A percentile compares a stretch with the other conserved stretches of the same genome.
Conservation (phyloP, 2,329 filamentous ascomycete genomes). For the Colletotrichum phormii region DNA sequence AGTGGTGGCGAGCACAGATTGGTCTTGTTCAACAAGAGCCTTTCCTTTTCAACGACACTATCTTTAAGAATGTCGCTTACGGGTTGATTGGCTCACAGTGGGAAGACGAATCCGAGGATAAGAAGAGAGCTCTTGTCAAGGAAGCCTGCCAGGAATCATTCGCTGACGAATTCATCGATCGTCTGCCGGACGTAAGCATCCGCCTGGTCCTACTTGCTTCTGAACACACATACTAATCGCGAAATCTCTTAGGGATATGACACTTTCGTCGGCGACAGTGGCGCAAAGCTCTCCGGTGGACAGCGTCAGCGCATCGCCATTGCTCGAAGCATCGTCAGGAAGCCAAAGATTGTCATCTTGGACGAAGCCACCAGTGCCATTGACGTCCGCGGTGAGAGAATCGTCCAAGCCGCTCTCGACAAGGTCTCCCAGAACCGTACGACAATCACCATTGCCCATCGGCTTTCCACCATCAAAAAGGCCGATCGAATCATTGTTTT, state of each 20-base stretch:
- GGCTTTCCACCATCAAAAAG: slow-evolving; percentile 79
- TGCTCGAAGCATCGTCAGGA: slow-evolving; percentile 78
- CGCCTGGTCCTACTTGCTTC: background rate
- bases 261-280: slow-evolving; percentile 67
- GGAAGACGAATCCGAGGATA: slow-evolving; percentile 64
- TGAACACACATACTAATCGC: background rate
- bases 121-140: slow-evolving; percentile 69
- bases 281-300: slow-evolving; percentile 84
- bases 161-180: slow-evolving; percentile 76
- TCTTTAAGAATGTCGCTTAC: slow-evolving; percentile 71
- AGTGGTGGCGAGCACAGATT: slow-evolving; percentile 72
- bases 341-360: slow-evolving; percentile 78
- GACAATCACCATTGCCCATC: slow-evolving; percentile 80
- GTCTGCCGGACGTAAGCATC: slow-evolving; percentile 64
- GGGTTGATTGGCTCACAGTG: slow-evolving; percentile 66
- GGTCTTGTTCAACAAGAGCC: slow-evolving; percentile 77
- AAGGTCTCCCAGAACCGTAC: slow-evolving; percentile 72
- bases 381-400: slow-evolving; percentile 64
- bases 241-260: slow-evolving; percentile 68
- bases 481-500: slow-evolving; percentile 85
- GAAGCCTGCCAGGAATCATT: slow-evolving; percentile 76
- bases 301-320: slow-evolving; percentile 88
- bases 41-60: slow-evolving; percentile 75
- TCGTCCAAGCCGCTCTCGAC: slow-evolving; percentile 74
- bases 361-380: slow-evolving; percentile 82